phyloP scores from a whole-genome alignment of 2,329 filamentous ascomycete species.

The Sarocladiaceae sp. region DNA sequence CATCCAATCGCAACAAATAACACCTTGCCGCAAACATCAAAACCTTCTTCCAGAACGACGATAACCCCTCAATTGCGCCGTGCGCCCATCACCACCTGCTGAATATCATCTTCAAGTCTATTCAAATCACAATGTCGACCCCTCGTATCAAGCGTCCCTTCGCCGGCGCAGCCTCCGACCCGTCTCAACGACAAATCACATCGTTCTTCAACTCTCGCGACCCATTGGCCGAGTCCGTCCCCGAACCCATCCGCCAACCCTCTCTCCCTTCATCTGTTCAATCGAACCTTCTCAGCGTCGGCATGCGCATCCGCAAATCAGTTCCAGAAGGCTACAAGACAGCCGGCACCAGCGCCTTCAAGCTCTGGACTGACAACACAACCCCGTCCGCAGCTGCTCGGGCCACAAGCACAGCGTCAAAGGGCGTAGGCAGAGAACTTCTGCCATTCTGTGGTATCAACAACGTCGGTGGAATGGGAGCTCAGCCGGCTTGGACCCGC shows the following conservation, averaged over 20 bases:
- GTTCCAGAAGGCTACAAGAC: constrained; percentile 95
- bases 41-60: too few relatives aligned
- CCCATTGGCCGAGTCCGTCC: constrained; percentile 28
- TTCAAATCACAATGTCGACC: constrained; percentile 38
- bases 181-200: constrained; percentile 59
- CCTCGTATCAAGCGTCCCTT: constrained; percentile 59
- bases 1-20: neutral
- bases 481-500: constrained; percentile 40
- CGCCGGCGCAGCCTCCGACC: constrained; percentile 53
- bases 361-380: constrained; percentile 42
- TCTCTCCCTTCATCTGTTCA: constrained; percentile 64
- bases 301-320: constrained; percentile 91
- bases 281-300: constrained; percentile 81
- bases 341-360: constrained; percentile 41
- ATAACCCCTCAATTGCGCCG: neutral
- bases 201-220: constrained; percentile 50
- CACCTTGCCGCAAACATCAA: neutral
- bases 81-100: neutral
- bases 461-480: constrained; percentile 65
- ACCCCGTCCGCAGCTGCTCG: constrained; percentile 7
- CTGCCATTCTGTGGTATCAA: constrained; percentile 78
- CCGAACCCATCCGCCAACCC: constrained; percentile 33
- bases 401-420: constrained; percentile 15
- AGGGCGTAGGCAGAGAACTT: constrained; percentile 52
- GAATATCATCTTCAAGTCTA: neutral